These are phyloP conservation scores for Bolboschoenus planiculmis DNA, from an alignment of 176 grass and related monocot species.

Conservation along the genomic window DNA sequence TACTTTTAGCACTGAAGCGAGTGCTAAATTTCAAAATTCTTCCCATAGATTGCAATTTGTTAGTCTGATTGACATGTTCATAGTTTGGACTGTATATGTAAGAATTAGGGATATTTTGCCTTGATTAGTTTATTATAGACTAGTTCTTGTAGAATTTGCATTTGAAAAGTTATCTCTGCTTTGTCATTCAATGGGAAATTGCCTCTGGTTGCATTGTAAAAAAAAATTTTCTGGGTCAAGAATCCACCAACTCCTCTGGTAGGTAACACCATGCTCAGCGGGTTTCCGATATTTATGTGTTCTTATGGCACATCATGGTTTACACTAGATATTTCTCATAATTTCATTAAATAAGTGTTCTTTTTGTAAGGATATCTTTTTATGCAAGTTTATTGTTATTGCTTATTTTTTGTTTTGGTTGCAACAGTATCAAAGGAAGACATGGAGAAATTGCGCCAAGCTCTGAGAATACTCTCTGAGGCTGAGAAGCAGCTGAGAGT, in stretches of 20 bases:
- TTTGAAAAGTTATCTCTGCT: too few species aligned
- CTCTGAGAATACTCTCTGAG: slow-evolving; percentile 20
- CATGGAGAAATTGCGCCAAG: slow-evolving; percentile 23
- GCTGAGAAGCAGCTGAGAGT: slow-evolving; percentile 22
- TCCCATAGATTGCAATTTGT: not conserved
- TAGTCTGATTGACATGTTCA: not conserved
- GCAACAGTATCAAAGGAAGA: slow-evolving; percentile 22
- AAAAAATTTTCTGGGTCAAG: not conserved
- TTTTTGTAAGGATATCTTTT: not conserved
- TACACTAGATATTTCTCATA: not conserved
- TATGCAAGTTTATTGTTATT: not conserved
- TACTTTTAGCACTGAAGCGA: not conserved
- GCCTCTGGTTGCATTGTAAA: not conserved
- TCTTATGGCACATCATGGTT: not conserved
- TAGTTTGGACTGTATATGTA: not conserved
- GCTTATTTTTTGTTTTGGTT: not conserved
- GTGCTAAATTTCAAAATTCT: not conserved
- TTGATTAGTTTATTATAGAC: not conserved
- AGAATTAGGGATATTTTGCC: not conserved
- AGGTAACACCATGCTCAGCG: not conserved
- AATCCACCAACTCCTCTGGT: not conserved
- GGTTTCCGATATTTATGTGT: not conserved
- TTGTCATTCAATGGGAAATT: too few species aligned
- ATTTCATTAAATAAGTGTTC: not conserved
- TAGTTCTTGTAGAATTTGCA: not conserved